Evolutionary conservation across 2,329 filamentous ascomycete genomes (phyloP), one percentile per base, ranked within the genome.

Genomic region (Penicillium palitans): DNA sequence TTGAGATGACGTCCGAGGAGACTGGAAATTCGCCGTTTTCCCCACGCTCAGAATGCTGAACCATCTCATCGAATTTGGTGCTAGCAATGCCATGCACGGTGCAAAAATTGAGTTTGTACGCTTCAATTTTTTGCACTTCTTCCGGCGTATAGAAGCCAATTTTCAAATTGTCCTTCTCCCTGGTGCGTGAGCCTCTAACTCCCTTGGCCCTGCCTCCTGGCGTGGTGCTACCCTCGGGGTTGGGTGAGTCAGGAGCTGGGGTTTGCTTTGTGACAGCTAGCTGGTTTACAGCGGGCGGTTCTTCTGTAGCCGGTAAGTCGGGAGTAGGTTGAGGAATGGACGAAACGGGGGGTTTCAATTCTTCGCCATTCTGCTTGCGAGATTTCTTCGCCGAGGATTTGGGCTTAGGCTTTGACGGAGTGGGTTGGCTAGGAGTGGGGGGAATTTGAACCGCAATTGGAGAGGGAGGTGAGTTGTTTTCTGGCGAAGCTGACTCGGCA

Each of bases 91-190:
- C 60, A 59, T 75, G 54, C 12, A 42, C 37, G 47, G 70, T 74
- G 58, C 74, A 76, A 49, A 76, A 75, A 0, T 66, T 40, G 6
- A 74, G 48, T 45, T 76, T 76, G 60, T 67, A 72, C 0, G 57
- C 45, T 52, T 76, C 74, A 15, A 76, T 40, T 6, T 56, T 61
- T 27, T 64, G 51, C 13, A 74, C 65, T 60, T 76, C 74, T 3
- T 70, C 61, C 3, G 67, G 56, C 10, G 63, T 60, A 49, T 73
- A 76, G 44, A 71, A 70, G 0, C 74, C 74, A 2, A 71, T 51
- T 63, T 63, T 53, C 55, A 57, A 19, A 10, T 64, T 68, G 42
- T 53, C 61, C 21, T 59, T 52, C n/a, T 47, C 60, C 40, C 59
- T 50, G 2, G 53, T 44, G 27, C 64, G 51, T 17, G 52, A 46